Base-by-base conservation (phyloP, 345 rosid species). In the Carallia brachiata region DNA sequence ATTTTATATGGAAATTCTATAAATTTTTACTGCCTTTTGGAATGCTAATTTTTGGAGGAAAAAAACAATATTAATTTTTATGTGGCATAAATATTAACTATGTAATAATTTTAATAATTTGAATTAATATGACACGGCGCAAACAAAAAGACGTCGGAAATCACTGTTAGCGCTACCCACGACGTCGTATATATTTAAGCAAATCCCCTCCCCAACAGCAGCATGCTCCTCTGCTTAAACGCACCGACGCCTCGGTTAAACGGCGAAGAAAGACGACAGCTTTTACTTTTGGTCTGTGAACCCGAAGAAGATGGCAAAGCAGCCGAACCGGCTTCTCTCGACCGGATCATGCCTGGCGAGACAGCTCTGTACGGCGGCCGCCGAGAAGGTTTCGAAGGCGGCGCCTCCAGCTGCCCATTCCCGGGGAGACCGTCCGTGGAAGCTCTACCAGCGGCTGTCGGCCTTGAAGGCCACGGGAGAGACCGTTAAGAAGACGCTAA, bases 371-470 rank as follows among this genome's bases (percentile, higher is more conserved):
- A 69, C 81, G 37, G 70, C 67, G 37, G 57, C 81, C 4, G 77
- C 80, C 6, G 77, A 65, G 73, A 12, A 60, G 62, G 70, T 36
- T 62, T 54, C 60, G 1, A 63, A 73, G 67, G 52, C 75, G 61
- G 66, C 61, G 64, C 52, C 39, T 64, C 67, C 68, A 52, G 56
- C 47, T 30, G 66, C 69, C 57, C 56, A 52, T 65, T 28, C 65
- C 27, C 60, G 32, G 30, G 52, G 8, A 66, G 48, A 67, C 0
- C 6, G 36, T 0, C 6, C 44, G 32, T 48, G 56, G 39, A 68
- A 60, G 28, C 70, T 88, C 19, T 90, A 88, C 74, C 71, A 52
- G 71, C 84, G 80, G 82, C 70, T 93, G 65, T 88, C 90, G 63
- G 80, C 70, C 18, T 75, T 87, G 39, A 80, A 79, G 16, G 74